Conservation (phyloP, 495 filamentous ascomycete genomes). For the Daldinia caldariorum region DNA sequence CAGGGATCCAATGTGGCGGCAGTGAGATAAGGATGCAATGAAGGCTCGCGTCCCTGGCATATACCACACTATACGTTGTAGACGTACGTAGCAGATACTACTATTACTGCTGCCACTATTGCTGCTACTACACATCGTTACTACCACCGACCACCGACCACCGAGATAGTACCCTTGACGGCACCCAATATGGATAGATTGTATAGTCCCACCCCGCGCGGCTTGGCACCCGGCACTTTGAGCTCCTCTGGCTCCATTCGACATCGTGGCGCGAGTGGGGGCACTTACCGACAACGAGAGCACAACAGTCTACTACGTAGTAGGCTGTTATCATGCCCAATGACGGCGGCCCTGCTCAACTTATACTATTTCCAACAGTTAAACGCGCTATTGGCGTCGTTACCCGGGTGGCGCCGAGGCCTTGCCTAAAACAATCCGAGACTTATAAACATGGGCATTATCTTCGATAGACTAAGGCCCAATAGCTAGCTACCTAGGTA, state of each 20-base stretch:
- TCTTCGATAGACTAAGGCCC: neutral
- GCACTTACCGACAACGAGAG: constrained; percentile 18
- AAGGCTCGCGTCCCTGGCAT: constrained; percentile 38
- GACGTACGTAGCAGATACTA: constrained; percentile 23
- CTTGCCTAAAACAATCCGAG: constrained; percentile 6
- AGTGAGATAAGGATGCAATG: constrained; percentile 27
- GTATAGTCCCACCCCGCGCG: constrained; percentile 45
- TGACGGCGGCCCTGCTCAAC: constrained; percentile 12
- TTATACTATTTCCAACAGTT: constrained; percentile 2
- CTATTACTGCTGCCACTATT: too few relatives aligned
- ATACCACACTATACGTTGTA: constrained; percentile 23
- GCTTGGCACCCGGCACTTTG: constrained; percentile 46
- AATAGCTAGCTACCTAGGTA: too few relatives aligned
- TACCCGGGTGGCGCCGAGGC: constrained; percentile 39
- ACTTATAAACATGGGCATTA: neutral
- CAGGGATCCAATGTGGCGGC: constrained; percentile 37
- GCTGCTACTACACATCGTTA: too few relatives aligned
- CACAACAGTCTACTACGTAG: constrained; percentile 29
- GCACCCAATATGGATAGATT: constrained; percentile 42
- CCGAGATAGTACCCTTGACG: constrained; percentile 12
- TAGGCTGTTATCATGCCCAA: constrained; percentile 30
- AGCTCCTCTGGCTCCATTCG: constrained; percentile 43
- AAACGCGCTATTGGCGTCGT: constrained; percentile 9
- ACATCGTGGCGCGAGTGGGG: constrained; percentile 37
- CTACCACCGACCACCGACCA: neutral